Evolutionary conservation across 148 eudicot genomes (phyloP), one percentile per base, ranked within the genome.

Genomic region (Spergularia marina): DNA sequence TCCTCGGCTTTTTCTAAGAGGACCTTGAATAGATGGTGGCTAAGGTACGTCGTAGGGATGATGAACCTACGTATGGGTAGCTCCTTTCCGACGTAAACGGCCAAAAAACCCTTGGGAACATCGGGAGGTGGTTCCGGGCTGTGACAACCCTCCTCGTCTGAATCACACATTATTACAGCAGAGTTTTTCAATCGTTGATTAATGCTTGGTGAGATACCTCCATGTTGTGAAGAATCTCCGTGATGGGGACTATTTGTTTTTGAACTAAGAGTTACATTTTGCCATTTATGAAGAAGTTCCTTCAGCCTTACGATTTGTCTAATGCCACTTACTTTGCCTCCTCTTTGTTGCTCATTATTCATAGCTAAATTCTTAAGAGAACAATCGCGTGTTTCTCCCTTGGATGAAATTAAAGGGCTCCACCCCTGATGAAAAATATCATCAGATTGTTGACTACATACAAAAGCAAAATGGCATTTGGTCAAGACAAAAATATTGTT

Each of bases 1-100:
- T 93, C 98, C 84, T 90, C 97, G 0, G 82, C 95, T 79, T 94
- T 89, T 70, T 91, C 93, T 56, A 94, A 79, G 81, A 94, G 81
- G 52, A 88, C 84, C 77, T 86, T 90, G 73, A 94, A 94, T 21
- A 87, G 76, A 0, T 87, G 84, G 53, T 90, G 87, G 59, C 88
- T 83, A 41, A 94, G 90, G 81, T 91, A 91, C 62, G 76, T 74
- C 25, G 91, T 94, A 1, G 97, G 98, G 52, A 94, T 94, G 34
- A 90, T 87, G 74, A 91, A 94, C 83, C 98, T 89, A 72, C 93
- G 84, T 11, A 14, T 59, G 2, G 73, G 73, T 14, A 81, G 83
- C 89, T 94, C 94, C 3, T 83, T 80, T 20, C 94, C 98, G 2
- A 91, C 98, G 30, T 94, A 91, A 7, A 94, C 98, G 0, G 93